Conservation (phyloP, 345 rosid species). For the Bretschneidera sinensis region DNA sequence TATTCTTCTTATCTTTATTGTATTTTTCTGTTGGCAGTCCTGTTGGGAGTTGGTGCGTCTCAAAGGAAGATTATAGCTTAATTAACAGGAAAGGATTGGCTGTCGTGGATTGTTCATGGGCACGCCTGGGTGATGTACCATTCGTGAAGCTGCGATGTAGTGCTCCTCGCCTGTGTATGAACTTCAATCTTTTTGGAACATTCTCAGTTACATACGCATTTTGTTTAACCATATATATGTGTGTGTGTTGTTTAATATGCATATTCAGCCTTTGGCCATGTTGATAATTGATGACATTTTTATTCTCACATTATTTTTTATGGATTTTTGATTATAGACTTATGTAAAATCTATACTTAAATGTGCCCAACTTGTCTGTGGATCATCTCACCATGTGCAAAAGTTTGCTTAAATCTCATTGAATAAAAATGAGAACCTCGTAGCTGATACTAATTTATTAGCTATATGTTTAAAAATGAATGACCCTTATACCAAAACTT, state of each 20-base stretch:
- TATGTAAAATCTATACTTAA: too few species aligned
- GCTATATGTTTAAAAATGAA: too few species aligned
- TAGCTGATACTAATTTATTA: too few species aligned
- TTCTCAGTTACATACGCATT: background rate
- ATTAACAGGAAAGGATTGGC: conserved; percentile 85
- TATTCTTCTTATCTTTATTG: background rate
- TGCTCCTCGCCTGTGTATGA: conserved; percentile 89
- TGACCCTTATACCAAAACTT: too few species aligned
- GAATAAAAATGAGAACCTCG: too few species aligned
- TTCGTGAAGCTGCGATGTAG: conserved; percentile 84
- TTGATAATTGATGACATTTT: background rate
- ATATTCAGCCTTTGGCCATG: background rate
- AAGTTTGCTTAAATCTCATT: too few species aligned
- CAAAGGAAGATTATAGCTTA: conserved; percentile 74
- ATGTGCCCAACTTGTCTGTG: too few species aligned
- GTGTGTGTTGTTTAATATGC: background rate
- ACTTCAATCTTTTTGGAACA: conserved; percentile 14
- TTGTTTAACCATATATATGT: background rate
- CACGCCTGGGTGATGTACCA: conserved; percentile 89
- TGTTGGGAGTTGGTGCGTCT: conserved; percentile 80
- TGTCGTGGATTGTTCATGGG: conserved; percentile 99
- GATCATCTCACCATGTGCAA: too few species aligned
- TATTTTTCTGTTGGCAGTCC: conserved; percentile 52
- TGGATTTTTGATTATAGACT: too few species aligned
- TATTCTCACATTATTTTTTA: too few species aligned